Conservation (phyloP, 345 rosid species). For the Melaleuca alternifolia region DNA sequence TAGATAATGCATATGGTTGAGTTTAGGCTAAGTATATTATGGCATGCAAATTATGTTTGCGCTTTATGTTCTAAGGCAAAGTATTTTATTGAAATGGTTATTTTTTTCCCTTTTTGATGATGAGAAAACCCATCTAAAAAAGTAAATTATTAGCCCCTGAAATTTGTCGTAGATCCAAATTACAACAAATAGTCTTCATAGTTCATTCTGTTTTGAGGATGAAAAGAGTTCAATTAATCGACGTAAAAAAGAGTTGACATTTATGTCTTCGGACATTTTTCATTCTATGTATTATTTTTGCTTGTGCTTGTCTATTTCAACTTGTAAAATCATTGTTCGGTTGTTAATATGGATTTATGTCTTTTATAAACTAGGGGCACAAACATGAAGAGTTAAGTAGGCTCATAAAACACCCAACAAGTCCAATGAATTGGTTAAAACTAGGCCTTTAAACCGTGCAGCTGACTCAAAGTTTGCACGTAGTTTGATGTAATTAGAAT, state of each 20-base stretch:
- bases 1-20: background rate
- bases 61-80: background rate
- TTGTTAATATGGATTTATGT: background rate
- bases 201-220: background rate
- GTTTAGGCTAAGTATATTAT: background rate
- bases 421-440: background rate
- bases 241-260: background rate
- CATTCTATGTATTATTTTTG: background rate
- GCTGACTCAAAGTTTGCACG: background rate
- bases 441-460: background rate
- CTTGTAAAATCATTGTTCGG: background rate
- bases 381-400: background rate
- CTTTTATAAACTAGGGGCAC: background rate
- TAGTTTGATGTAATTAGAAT: background rate
- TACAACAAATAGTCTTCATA: background rate
- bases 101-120: background rate
- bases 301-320: background rate
- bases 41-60: background rate
- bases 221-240: background rate
- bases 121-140: background rate
- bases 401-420: background rate
- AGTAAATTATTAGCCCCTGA: background rate
- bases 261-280: background rate
- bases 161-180: background rate
- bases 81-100: background rate